Conservation (phyloP, 257 asterid species). For the Capsicum pubescens region DNA sequence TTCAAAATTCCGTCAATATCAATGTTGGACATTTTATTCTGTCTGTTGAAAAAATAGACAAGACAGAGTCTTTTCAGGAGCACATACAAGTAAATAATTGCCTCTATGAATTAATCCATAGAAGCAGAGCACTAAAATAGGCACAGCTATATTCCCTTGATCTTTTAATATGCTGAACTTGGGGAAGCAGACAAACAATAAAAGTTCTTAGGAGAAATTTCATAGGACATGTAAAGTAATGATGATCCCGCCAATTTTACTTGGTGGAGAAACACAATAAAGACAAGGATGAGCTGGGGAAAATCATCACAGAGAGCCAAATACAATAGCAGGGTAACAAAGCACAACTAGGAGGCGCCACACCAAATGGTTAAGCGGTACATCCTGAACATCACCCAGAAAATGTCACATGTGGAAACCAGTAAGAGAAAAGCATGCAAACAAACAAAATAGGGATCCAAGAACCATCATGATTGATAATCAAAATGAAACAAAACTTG, state of each 20-base stretch:
- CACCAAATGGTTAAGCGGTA: too few relatives aligned
- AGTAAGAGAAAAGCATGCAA: not conserved
- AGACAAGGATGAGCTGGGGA: too few relatives aligned
- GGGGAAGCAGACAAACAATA: not conserved
- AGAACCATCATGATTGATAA: not conserved
- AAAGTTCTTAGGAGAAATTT: not conserved
- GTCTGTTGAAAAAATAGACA: not conserved
- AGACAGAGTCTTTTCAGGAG: not conserved
- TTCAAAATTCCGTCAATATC: slow-evolving; percentile 64
- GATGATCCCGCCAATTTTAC: too few relatives aligned
- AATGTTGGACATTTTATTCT: slow-evolving; percentile 54
- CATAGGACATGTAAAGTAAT: not conserved
- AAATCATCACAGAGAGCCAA: too few relatives aligned
- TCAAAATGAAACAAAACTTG: not conserved
- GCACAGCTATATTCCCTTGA: slow-evolving; percentile 37
- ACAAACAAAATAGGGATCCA: not conserved
- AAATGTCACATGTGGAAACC: not conserved
- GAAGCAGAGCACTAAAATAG: not conserved
- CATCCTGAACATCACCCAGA: too few relatives aligned
- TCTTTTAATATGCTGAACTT: not conserved
- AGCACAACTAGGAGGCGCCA: too few relatives aligned
- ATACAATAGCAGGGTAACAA: not conserved
- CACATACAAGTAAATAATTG: not conserved
- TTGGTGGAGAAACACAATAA: too few relatives aligned
- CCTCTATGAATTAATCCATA: not conserved